Evolutionary conservation across 2,329 filamentous ascomycete species (phyloP), one percentile per base, ranked within the genome.

Genomic region (Dendrostoma leiphaemia): DNA sequence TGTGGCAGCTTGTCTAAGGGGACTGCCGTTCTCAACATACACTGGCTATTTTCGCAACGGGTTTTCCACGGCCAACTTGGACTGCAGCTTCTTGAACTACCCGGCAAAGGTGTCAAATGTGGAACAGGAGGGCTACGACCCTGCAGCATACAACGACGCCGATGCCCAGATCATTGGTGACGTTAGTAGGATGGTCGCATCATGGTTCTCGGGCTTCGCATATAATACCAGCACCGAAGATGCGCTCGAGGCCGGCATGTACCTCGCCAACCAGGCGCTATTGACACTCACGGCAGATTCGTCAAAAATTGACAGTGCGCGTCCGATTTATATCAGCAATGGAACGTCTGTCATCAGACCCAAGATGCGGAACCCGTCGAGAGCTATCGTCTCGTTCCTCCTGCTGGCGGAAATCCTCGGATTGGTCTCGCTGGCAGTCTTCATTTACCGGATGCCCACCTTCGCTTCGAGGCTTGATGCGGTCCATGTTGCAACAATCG

Each of bases 171-270:
- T 51, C 21, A 10, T 43, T 23, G 38, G 38, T 3, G 48, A 51
- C 15, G 29, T 51, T 7, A 44, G 38, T 15, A 34, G 31, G 10
- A 34, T 51, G 48, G 48, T 51, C 10, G 38, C 48, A 44, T 38
- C 26, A 19, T 51, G 48, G 48, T 51, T 51, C 29, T 44, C 38
- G 5, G 48, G 48, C n/a, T 51, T 51, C 10, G 48, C 19, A 9
- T 51, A 44, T 29, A 51, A 51, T 26, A 21, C 38, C 17, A 35
- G 38, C 29, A 51, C 48, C n/a, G 38, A 51, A 24, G 48, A 44
- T 19, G 15, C 48, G 4, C 35, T 51, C n/a, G 31, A 34, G 29
- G 48, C 48, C 10, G 48, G 48, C 29, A 51, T 51, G 38, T 51
- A 51, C 38, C 48, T 51, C 38, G 48, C 38, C 29, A 51, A 44